Base-by-base conservation (phyloP, 257 asterid genomes). In the Scutellaria barbata region DNA sequence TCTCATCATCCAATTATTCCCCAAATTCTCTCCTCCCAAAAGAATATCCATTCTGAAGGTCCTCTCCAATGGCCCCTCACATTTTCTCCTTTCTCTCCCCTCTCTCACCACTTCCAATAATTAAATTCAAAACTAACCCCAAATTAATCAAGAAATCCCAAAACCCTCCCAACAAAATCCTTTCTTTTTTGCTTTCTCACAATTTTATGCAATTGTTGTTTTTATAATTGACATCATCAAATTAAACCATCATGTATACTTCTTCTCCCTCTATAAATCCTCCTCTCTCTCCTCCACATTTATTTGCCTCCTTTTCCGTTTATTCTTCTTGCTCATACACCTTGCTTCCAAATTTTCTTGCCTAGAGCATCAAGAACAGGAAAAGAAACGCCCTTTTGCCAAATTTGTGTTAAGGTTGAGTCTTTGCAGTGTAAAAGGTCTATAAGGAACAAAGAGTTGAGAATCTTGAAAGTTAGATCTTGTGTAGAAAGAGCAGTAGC, bases 181-280 rank as follows among this genome's bases (percentile, higher is more conserved):
- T 46, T 30, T 5, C 35, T 30, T 30, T 57, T 11, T 47, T 53
- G 33, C 40, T 51, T 10, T 43, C 25, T 10, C 56, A 43, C 70
- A 40, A 16, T 18, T 51, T 12, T 2, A 7, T 33, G 50, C 57
- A 53, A 16, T 47, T 50, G 78, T 66, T 54, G 16, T 50, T 10
- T 17, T 4, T 45, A 64, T 50, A 71, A 81, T 71, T 68, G 48
- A 48, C 65, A 69, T 53, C 78, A 50, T 53, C 68, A 14, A 43
- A 46, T 53, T 56, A 53, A 63, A 14, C 13, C 35, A 81, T 73
- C 83, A 84, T 89, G 86, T 40, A 80, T 79, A 40, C 80, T 46
- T 54, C 78, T 72, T 81, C 87, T 82, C 80, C 86, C 75, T 83
- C 85, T 76, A 71, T 77, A 74, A 79, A 77, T 70, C 79, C 82